Conservation (phyloP, 2,329 filamentous ascomycete species). For the Cadophora sp. region DNA sequence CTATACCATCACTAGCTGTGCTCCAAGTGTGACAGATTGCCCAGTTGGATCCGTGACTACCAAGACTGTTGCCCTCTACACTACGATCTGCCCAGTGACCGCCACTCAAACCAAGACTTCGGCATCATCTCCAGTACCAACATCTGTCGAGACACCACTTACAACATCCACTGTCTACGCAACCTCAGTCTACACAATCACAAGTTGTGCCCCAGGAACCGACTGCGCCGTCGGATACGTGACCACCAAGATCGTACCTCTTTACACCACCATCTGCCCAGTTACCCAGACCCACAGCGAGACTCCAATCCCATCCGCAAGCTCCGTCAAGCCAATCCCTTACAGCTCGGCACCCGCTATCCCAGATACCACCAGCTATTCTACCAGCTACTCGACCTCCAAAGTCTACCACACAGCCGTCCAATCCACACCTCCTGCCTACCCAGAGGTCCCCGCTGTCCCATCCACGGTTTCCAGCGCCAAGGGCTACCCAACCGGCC, state of each 20-base stretch:
- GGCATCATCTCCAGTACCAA: neutral
- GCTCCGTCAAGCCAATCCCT: constrained; percentile 1
- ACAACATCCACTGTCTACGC: constrained; percentile 18
- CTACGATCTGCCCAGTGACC: constrained; percentile 16
- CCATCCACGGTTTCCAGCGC: neutral
- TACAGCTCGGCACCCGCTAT: constrained; percentile 7
- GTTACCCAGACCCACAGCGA: constrained; percentile 3
- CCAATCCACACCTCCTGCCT: neutral
- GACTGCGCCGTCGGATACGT: constrained; percentile 10
- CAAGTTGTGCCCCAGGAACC: constrained; percentile 2
- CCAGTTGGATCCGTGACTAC: constrained; percentile 18
- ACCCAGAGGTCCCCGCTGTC: neutral
- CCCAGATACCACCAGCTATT: neutral
- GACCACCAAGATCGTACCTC: constrained; percentile 5
- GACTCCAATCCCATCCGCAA: neutral
- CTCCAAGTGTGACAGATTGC: constrained; percentile 13
- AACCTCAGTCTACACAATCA: constrained; percentile 7
- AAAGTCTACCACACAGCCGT: neutral
- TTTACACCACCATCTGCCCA: constrained; percentile 20
- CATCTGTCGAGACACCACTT: neutral
- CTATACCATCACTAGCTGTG: constrained; percentile 10
- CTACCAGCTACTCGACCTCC: neutral
- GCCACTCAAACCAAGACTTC: neutral
- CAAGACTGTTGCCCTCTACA: constrained; percentile 15
- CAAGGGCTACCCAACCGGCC: constrained; percentile 5